phyloP scores from a whole-genome alignment of 106 monocot genomes.

The Dendrobium officinale region DNA sequence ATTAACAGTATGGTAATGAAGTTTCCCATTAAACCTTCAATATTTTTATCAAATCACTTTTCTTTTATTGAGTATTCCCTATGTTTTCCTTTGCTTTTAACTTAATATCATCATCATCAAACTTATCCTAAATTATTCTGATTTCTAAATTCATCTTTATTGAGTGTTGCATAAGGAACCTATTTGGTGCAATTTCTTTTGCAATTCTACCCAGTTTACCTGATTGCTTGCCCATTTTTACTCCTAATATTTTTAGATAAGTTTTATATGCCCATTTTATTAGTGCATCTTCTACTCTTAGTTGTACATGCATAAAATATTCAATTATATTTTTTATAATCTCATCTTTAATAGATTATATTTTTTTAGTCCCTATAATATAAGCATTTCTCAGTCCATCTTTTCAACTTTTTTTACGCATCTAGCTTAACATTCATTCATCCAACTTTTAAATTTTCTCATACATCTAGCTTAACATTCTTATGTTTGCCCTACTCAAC shows the following conservation, averaged over 20 bases:
- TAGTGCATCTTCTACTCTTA: neutral
- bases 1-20: too few species aligned
- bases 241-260: neutral
- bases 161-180: neutral
- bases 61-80: neutral
- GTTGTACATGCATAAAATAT: neutral
- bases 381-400: neutral
- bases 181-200: neutral
- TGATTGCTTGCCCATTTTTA: neutral
- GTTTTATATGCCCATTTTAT: neutral
- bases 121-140: neutral
- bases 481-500: neutral
- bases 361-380: neutral
- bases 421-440: too few species aligned
- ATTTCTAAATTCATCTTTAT: too few species aligned
- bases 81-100: neutral
- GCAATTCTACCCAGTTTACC: neutral
- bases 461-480: neutral
- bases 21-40: neutral
- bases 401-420: too few species aligned
- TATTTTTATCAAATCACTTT: neutral
- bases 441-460: too few species aligned
- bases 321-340: neutral
- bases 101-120: neutral
- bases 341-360: neutral